These are phyloP conservation scores for Geranium rotundifolium DNA, from an alignment of 345 rosid species.

Conservation along the genomic window DNA sequence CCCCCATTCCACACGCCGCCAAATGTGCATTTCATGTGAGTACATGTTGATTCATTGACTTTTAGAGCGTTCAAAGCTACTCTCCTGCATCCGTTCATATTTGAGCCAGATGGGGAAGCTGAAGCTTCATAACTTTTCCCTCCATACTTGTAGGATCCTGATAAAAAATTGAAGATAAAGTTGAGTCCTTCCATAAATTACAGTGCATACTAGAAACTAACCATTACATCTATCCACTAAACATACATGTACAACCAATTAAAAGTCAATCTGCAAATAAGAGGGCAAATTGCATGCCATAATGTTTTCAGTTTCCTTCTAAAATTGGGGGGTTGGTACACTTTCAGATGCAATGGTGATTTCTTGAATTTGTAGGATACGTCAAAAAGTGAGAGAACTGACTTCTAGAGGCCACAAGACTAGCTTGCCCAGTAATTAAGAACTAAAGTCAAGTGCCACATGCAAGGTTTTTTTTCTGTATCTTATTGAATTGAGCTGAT, in stretches of 20 bases:
- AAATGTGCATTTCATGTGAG: slow-evolving; percentile 84
- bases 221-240: neutral
- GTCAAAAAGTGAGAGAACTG: no score
- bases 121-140: slow-evolving; percentile 48
- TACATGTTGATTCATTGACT: slow-evolving; percentile 71
- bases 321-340: neutral
- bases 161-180: slow-evolving; percentile 5
- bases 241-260: neutral
- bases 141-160: slow-evolving; percentile 72
- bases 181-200: neutral
- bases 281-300: neutral
- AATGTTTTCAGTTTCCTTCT: no score
- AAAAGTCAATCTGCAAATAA: neutral
- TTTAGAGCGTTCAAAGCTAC: slow-evolving; percentile 62
- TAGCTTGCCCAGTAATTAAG: neutral
- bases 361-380: no score
- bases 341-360: neutral
- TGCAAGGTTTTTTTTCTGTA: neutral
- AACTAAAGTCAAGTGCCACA: neutral
- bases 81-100: slow-evolving; percentile 64
- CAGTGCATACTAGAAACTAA: neutral
- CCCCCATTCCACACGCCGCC: slow-evolving; percentile 99
- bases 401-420: neutral
- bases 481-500: neutral
- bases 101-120: slow-evolving; percentile 52